These are phyloP conservation scores for Fusarium staphyleae DNA, from an alignment of 2,329 filamentous ascomycete genomes.

Conservation along the genomic window DNA sequence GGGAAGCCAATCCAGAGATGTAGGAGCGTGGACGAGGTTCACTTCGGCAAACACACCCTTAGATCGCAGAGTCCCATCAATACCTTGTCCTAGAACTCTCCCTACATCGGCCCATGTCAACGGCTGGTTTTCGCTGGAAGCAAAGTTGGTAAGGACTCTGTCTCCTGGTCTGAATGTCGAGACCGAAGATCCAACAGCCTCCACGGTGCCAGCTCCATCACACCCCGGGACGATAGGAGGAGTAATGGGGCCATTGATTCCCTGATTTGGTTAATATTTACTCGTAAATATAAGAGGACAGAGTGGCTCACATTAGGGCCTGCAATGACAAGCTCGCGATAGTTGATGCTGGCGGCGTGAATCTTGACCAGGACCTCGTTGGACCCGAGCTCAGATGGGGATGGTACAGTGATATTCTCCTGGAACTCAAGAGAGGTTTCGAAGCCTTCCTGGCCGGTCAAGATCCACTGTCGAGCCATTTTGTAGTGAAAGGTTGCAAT, in stretches of 20 bases:
- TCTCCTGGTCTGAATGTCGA: slow-evolving; percentile 56
- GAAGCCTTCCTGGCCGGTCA: slow-evolving; percentile 46
- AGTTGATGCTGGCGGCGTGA: slow-evolving; percentile 57
- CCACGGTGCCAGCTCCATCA: slow-evolving; percentile 53
- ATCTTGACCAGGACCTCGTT: slow-evolving; percentile 68
- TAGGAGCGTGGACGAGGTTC: slow-evolving; percentile 62
- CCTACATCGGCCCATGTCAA: slow-evolving; percentile 36
- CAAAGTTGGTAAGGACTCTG: slow-evolving; percentile 60
- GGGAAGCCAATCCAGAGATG: slow-evolving; percentile 47
- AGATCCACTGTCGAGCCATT: slow-evolving; percentile 34
- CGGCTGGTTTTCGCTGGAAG: slow-evolving; percentile 34
- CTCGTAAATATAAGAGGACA: slow-evolving; percentile 8
- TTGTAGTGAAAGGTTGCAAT: not conserved
- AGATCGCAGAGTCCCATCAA: slow-evolving; percentile 65
- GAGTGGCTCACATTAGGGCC: slow-evolving; percentile 30
- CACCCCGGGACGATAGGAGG: slow-evolving; percentile 45
- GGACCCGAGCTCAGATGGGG: slow-evolving; percentile 53
- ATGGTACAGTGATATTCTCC: slow-evolving; percentile 27
- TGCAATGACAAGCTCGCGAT: slow-evolving; percentile 56
- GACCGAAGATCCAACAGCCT: slow-evolving; percentile 62
- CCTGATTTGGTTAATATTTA: slow-evolving; percentile 15
- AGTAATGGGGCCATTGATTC: slow-evolving; percentile 35
- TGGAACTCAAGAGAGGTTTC: slow-evolving; percentile 46
- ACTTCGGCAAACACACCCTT: slow-evolving; percentile 64
- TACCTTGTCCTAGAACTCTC: slow-evolving; percentile 62